Conservation (phyloP, 495 filamentous ascomycete genomes). For the Aspergillus diversus region DNA sequence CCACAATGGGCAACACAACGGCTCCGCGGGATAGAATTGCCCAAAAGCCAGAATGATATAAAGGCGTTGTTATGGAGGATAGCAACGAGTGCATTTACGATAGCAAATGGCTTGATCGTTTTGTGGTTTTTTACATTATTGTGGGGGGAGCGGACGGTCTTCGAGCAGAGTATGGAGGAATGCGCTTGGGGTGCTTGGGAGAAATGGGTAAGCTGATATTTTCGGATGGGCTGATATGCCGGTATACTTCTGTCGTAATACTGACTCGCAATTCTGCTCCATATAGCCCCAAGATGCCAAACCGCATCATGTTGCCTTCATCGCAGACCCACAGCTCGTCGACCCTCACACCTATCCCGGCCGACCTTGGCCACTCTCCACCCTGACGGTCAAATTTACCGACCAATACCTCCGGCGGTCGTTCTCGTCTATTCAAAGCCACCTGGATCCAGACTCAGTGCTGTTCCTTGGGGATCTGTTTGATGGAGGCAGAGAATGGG, state of each 20-base stretch:
- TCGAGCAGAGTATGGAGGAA: constrained; percentile 63
- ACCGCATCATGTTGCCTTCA: constrained; percentile 83
- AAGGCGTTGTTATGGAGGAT: constrained; percentile 18
- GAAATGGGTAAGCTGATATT: constrained; percentile 70
- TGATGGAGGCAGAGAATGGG: constrained; percentile 96
- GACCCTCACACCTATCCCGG: constrained; percentile 97
- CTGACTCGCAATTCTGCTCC: constrained; percentile 21
- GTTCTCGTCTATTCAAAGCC: constrained; percentile 69
- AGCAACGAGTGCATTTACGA: constrained; percentile 48
- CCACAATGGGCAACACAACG: constrained; percentile 31
- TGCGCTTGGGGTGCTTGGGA: constrained; percentile 91
- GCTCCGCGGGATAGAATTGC: constrained; percentile 25
- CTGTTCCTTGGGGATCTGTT: constrained; percentile 95
- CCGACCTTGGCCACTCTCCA: constrained; percentile 84
- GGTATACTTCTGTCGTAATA: not conserved
- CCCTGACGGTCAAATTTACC: constrained; percentile 77
- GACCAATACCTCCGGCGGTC: constrained; percentile 86
- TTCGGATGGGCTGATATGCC: too few species aligned
- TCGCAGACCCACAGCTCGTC: constrained; percentile 97
- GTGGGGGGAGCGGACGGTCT: constrained; percentile 86
- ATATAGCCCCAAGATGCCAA: constrained; percentile 70
- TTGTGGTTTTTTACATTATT: constrained; percentile 80
- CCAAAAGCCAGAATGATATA: constrained; percentile 19
- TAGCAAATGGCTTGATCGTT: constrained; percentile 67
- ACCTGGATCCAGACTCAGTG: constrained; percentile 76